Evolutionary conservation across 768 basidiomycete genomes (phyloP).

Genomic region (Gymnopilus dilepis): DNA sequence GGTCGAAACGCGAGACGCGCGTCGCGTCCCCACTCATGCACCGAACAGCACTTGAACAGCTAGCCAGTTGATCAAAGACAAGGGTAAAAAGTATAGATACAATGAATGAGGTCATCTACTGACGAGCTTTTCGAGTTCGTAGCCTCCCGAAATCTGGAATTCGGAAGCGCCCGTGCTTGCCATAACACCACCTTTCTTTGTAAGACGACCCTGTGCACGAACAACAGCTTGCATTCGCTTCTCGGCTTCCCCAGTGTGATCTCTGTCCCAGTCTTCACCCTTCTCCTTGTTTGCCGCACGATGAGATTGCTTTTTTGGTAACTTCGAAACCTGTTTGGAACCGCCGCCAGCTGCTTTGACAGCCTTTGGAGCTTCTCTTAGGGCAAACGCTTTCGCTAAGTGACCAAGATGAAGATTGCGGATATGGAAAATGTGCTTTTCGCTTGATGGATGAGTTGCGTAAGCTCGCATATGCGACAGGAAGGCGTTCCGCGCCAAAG

Average conservation of each 20-base stretch:
- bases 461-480: constrained; percentile 95
- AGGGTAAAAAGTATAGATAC: not conserved
- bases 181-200: constrained; percentile 82
- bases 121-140: constrained; percentile 66
- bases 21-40: too few relatives aligned
- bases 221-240: constrained; percentile 87
- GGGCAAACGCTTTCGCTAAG: constrained; percentile 88
- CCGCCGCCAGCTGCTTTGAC: constrained; percentile 39
- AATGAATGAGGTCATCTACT: constrained; percentile 16
- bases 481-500: constrained; percentile 83
- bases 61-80: not conserved
- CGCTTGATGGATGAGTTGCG: constrained; percentile 93
- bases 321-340: constrained; percentile 22
- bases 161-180: constrained; percentile 69
- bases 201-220: constrained; percentile 78
- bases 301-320: constrained; percentile 23
- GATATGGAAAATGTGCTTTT: constrained; percentile 97
- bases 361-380: constrained; percentile 81
- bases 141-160: constrained; percentile 77
- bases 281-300: constrained; percentile 26
- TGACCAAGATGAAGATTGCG: constrained; percentile 94
- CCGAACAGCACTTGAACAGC: too few relatives aligned
- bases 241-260: constrained; percentile 64
- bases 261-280: constrained; percentile 43
- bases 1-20: not conserved